phyloP scores from a whole-genome alignment of 345 rosid species.

The Microcos paniculata region DNA sequence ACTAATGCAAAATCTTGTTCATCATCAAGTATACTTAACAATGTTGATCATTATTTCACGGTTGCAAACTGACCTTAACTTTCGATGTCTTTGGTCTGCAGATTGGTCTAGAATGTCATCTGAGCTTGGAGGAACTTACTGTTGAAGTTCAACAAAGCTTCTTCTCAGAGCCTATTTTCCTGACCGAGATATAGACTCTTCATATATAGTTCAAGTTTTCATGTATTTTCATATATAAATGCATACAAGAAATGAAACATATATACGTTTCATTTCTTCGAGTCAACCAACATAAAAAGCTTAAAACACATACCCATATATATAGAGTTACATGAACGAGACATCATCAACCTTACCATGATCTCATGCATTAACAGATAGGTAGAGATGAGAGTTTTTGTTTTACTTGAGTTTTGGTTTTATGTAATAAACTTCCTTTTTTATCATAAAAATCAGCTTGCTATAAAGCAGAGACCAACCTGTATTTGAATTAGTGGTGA shows the following conservation, averaged over 20 bases:
- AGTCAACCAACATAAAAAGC: too few relatives aligned
- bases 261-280: background rate
- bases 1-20: background rate
- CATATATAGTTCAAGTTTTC: background rate
- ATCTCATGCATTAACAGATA: too few relatives aligned
- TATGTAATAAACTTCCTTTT: too few relatives aligned
- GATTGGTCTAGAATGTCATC: constrained; percentile 73
- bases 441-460: too few relatives aligned
- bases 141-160: constrained; percentile 82
- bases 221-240: background rate
- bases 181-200: background rate
- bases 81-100: constrained; percentile 11
- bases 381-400: too few relatives aligned
- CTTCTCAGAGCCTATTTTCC: constrained; percentile 12
- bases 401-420: too few relatives aligned
- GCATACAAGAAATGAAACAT: background rate
- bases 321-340: too few relatives aligned
- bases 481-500: too few relatives aligned
- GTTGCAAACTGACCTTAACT: background rate
- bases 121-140: constrained; percentile 88
- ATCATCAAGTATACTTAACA: background rate
- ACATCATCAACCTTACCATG: too few relatives aligned
- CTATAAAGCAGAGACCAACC: too few relatives aligned
- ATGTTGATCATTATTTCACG: background rate
- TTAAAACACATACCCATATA: background rate